Conservation (phyloP, 106 monocot genomes). For the Platanthera zijinensis region DNA sequence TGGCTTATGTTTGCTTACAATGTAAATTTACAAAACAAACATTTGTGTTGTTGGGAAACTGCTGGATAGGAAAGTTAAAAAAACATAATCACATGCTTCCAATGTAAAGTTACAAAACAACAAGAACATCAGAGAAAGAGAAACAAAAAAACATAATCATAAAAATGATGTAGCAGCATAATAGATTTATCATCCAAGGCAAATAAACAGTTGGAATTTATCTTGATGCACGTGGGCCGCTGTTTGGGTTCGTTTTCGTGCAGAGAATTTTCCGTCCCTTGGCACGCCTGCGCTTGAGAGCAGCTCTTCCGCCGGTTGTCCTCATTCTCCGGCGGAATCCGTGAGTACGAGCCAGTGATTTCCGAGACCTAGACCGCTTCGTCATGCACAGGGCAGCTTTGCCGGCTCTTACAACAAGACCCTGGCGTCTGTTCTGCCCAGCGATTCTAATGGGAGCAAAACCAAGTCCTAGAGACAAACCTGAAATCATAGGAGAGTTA, state of each 20-base stretch:
- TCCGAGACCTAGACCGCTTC: conserved; percentile 73
- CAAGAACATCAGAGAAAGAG: no score
- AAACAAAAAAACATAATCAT: no score
- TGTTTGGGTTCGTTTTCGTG: conserved; percentile 66
- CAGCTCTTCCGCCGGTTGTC: conserved; percentile 57
- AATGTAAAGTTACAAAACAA: no score
- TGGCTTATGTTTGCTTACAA: no score
- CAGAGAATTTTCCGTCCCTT: conserved; percentile 94
- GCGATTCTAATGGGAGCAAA: conserved; percentile 10
- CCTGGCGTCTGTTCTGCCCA: conserved; percentile 21
- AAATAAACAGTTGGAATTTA: not conserved
- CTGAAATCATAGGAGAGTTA: conserved; percentile 18
- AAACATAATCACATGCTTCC: no score
- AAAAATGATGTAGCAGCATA: no score
- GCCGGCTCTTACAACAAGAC: conserved; percentile 58
- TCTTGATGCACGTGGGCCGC: conserved; percentile 34
- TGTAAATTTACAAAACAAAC: no score
- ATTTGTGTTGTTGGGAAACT: no score
- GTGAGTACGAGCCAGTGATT: conserved; percentile 87
- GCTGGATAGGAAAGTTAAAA: no score
- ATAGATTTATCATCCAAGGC: no score
- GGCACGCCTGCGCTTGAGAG: conserved; percentile 55
- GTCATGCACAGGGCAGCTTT: conserved; percentile 68
- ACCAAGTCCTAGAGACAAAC: conserved; percentile 47
- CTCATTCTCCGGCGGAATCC: conserved; percentile 80